A percentile compares a stretch with the other conserved stretches of the same genome.
Conservation (phyloP, 495 filamentous ascomycete genomes). For the Cladorrhinum samala region DNA sequence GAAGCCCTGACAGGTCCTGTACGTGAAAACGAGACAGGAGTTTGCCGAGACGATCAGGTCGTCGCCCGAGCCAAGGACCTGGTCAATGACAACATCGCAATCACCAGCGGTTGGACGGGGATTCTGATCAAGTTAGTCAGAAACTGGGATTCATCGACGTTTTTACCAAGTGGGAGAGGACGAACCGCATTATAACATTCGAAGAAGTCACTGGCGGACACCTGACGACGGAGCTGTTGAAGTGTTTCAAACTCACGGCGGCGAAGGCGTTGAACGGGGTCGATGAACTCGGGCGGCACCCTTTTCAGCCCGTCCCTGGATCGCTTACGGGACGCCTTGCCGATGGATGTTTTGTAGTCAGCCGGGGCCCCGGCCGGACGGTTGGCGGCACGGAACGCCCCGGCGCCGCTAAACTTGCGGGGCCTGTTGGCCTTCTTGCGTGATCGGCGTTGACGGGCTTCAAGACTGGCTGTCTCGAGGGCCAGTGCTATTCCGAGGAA, state of each 20-base stretch:
- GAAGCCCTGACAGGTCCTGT: slow-evolving; percentile 34
- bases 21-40: slow-evolving; percentile 34
- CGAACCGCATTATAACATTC: slow-evolving; percentile 36
- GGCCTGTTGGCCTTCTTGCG: slow-evolving; percentile 15
- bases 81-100: slow-evolving; percentile 31
- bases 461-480: slow-evolving; percentile 15
- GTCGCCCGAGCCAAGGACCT: slow-evolving; percentile 27
- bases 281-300: slow-evolving; percentile 18
- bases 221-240: slow-evolving; percentile 12
- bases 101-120: slow-evolving; percentile 24
- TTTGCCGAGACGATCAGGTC: slow-evolving; percentile 30
- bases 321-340: slow-evolving; percentile 17
- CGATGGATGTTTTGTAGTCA: slow-evolving; percentile 19
- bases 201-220: slow-evolving; percentile 27
- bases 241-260: slow-evolving; percentile 20
- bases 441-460: slow-evolving; percentile 7
- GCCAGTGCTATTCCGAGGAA: slow-evolving; percentile 23
- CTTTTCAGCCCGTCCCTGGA: slow-evolving; percentile 21
- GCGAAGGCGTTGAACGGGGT: slow-evolving; percentile 2
- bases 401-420: slow-evolving; percentile 9
- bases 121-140: slow-evolving; percentile 15
- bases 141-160: not conserved
- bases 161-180: not conserved
- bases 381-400: slow-evolving; percentile 7
- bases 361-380: slow-evolving; percentile 15